phyloP scores from a whole-genome alignment of 2,329 filamentous ascomycete genomes.

The Aspergillus clavatus region DNA sequence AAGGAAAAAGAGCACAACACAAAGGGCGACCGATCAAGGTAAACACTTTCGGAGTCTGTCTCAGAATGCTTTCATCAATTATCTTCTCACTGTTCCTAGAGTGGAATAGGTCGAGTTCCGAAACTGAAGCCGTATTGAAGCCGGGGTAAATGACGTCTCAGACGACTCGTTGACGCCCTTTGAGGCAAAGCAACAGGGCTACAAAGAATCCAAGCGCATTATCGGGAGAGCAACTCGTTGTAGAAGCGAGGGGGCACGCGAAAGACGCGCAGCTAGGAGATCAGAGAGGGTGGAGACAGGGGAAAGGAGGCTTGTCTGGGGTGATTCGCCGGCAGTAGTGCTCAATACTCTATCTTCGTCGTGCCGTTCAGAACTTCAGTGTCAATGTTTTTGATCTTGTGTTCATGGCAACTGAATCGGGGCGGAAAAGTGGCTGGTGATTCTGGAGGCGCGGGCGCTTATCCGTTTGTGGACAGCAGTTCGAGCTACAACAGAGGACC shows the following conservation, averaged over 20 bases:
- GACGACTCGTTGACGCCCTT: conserved; percentile 21
- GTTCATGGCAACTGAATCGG: conserved; percentile 8
- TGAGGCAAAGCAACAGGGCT: conserved; percentile 15
- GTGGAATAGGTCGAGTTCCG: conserved; percentile 1
- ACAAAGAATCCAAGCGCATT: conserved; percentile 19
- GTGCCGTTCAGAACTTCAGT: too few relatives aligned
- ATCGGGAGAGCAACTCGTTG: conserved; percentile 7
- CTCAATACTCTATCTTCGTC: too few relatives aligned
- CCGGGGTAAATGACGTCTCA: conserved; percentile 18
- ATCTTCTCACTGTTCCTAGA: neutral
- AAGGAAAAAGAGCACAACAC: neutral
- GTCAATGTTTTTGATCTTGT: conserved; percentile 25
- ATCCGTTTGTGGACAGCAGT: conserved; percentile 31
- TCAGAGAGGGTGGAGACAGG: neutral
- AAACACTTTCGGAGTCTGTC: neutral
- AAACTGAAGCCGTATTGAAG: conserved; percentile 9
- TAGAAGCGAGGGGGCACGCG: neutral
- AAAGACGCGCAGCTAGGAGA: neutral
- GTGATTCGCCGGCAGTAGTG: too few relatives aligned
- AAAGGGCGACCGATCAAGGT: neutral
- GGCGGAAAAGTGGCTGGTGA: conserved; percentile 18
- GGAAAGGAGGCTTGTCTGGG: too few relatives aligned
- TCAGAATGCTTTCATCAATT: conserved; percentile 2
- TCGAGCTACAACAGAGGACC: too few relatives aligned
- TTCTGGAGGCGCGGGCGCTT: conserved; percentile 18